phyloP scores from a whole-genome alignment of 257 asterid genomes.

The Solanum rostratum region DNA sequence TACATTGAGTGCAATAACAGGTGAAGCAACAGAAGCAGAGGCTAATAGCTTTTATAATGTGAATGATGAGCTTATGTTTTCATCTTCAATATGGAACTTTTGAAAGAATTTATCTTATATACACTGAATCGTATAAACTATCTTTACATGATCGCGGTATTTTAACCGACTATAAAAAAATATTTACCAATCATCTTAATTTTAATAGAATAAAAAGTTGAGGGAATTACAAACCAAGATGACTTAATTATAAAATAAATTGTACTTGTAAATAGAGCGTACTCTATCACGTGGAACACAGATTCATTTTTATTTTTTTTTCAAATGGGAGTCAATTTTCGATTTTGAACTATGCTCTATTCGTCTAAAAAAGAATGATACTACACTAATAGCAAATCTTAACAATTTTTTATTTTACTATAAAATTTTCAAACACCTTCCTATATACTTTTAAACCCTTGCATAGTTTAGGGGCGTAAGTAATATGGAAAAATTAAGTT shows the following conservation, averaged over 20 bases:
- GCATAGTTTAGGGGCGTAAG: too few species aligned
- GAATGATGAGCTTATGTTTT: slow-evolving; percentile 41
- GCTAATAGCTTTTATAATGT: slow-evolving; percentile 28
- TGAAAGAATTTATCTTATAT: neutral
- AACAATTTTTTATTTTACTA: neutral
- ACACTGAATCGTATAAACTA: neutral
- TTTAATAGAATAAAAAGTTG: neutral
- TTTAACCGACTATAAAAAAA: neutral
- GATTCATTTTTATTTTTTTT: neutral
- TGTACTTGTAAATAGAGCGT: neutral
- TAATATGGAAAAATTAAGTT: too few species aligned
- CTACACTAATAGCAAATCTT: neutral
- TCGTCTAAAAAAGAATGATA: too few species aligned
- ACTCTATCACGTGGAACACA: neutral
- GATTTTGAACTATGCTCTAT: too few species aligned
- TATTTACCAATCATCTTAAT: neutral
- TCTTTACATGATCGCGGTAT: neutral
- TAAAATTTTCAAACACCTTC: neutral
- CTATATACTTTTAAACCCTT: neutral
- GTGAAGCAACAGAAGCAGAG: slow-evolving; percentile 21
- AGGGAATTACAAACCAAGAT: neutral
- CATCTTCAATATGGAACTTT: slow-evolving; percentile 56
- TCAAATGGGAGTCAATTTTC: neutral
- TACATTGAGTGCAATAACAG: slow-evolving; percentile 50
- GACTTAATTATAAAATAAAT: neutral